Percentiles rank a stretch among this genome's conserved stretches.
These are phyloP conservation scores for Vitis amurensis DNA, from an alignment of 164 flowering plant species.

Conservation along the genomic window DNA sequence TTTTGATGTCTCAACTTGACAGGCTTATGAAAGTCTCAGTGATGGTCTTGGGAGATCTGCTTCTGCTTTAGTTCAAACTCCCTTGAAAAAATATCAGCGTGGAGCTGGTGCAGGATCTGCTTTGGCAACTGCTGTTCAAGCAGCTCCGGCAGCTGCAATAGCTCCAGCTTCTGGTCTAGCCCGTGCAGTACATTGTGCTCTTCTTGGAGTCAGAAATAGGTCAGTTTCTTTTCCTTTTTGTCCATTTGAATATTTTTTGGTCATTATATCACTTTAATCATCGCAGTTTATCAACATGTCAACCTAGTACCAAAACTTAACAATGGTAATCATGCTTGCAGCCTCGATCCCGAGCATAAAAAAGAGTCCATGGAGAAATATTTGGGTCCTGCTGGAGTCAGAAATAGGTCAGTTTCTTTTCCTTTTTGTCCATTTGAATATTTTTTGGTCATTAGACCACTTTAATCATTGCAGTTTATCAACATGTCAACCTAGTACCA, in stretches of 20 bases:
- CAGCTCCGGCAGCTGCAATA: constrained; percentile 89
- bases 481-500: background rate
- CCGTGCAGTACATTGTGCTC: constrained; percentile 79
- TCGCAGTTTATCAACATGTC: background rate
- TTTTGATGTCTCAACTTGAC: constrained; percentile 16
- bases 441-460: background rate
- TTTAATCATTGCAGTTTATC: background rate
- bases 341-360: constrained; percentile 93
- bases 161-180: constrained; percentile 93
- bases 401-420: constrained; percentile 68
- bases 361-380: constrained; percentile 91
- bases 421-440: background rate
- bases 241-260: background rate
- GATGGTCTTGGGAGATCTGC: constrained; percentile 87
- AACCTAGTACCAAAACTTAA: background rate
- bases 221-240: constrained; percentile 15
- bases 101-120: constrained; percentile 91
- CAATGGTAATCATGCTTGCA: constrained; percentile 31
- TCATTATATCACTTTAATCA: background rate
- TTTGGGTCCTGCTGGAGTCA: constrained; percentile 68
- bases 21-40: constrained; percentile 88
- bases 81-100: constrained; percentile 74
- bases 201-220: constrained; percentile 97
- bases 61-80: constrained; percentile 75
- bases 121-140: constrained; percentile 74